These are phyloP conservation scores for Solanum hybrid DNA, from an alignment of 305 asterid genomes.

Conservation along the genomic window DNA sequence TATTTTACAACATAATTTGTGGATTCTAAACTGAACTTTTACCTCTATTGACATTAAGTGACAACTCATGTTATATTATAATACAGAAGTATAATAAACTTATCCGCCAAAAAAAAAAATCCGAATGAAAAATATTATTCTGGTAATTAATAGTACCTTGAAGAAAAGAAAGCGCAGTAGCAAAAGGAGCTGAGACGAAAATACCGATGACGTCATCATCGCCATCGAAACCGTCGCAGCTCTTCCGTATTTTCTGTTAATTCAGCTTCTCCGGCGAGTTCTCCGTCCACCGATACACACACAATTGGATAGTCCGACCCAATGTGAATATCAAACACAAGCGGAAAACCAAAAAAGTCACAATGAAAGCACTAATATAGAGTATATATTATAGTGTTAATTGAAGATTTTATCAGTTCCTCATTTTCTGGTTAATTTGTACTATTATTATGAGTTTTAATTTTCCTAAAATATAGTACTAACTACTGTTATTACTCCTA, in stretches of 20 bases:
- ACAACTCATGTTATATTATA: neutral
- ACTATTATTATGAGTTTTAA: neutral
- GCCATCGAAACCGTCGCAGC: neutral
- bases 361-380: neutral
- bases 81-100: no score
- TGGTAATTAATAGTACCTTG: neutral
- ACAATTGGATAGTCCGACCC: neutral
- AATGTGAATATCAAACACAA: neutral
- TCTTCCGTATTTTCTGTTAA: neutral
- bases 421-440: neutral
- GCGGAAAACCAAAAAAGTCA: neutral
- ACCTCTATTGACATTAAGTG: neutral
- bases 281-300: neutral
- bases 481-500: neutral
- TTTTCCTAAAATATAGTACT: constrained; percentile 1
- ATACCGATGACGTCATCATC: neutral
- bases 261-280: neutral
- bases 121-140: neutral
- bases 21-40: neutral
- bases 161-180: neutral
- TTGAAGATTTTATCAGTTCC: neutral
- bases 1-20: neutral
- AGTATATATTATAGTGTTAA: neutral
- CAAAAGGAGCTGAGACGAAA: neutral
- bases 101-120: no score